Evolutionary conservation across 2,329 filamentous ascomycete species (phyloP).

Genomic region (Talaromyces rugulosus): DNA sequence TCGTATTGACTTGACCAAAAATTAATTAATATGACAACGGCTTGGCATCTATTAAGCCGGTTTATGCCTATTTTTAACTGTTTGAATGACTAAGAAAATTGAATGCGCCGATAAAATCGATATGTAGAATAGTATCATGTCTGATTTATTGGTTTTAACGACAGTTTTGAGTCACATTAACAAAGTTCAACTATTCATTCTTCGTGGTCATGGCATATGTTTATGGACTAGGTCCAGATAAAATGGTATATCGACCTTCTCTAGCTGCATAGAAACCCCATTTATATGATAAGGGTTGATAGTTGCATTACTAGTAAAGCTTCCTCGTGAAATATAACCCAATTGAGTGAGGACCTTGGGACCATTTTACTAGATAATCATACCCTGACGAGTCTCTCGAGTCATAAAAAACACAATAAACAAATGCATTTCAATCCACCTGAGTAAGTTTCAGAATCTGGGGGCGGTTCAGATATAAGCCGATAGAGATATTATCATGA

Average conservation of each 20-base stretch:
- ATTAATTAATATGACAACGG: no score
- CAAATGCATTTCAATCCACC: not conserved
- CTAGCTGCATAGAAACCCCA: not conserved
- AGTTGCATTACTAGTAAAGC: not conserved
- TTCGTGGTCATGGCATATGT: not conserved
- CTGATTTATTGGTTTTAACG: not conserved
- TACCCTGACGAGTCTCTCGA: not conserved
- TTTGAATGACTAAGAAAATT: not conserved
- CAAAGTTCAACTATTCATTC: not conserved
- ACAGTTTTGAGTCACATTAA: not conserved
- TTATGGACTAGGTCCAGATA: not conserved
- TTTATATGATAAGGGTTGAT: not conserved
- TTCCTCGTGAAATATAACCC: not conserved
- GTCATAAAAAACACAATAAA: not conserved
- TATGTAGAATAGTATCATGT: not conserved
- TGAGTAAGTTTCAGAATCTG: not conserved
- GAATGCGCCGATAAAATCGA: not conserved
- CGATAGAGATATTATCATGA: not conserved
- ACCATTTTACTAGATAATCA: not conserved
- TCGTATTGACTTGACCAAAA: no score
- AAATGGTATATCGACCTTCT: not conserved
- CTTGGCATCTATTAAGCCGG: no score
- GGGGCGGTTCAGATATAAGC: not conserved
- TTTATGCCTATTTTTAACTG: not conserved
- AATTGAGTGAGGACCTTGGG: not conserved